A percentile compares a stretch with the other conserved stretches of the same genome.
Evolutionary conservation across 2,329 filamentous ascomycete genomes (phyloP).

Genomic region (Paradendryphiella salina): DNA sequence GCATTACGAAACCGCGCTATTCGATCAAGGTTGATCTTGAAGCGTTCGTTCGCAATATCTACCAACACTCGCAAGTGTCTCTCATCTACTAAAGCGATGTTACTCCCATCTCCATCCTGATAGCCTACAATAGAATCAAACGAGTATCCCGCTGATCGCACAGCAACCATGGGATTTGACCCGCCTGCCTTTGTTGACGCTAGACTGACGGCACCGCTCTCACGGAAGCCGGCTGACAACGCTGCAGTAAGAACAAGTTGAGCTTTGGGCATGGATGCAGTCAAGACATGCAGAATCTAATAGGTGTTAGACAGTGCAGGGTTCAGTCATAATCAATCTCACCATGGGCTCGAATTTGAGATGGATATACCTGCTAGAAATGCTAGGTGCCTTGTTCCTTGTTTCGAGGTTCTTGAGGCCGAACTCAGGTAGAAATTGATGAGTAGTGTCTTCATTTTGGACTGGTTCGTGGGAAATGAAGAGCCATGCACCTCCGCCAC

Average conservation of each 20-base stretch:
- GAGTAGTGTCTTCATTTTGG: constrained; percentile 16
- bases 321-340: constrained; percentile 41
- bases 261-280: constrained; percentile 73
- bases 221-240: constrained; percentile 81
- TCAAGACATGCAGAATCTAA: constrained; percentile 86
- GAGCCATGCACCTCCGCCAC: constrained; percentile 76
- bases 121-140: constrained; percentile 80
- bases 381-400: constrained; percentile 6
- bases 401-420: constrained; percentile 43
- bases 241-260: constrained; percentile 76
- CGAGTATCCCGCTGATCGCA: constrained; percentile 79
- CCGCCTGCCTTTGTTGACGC: constrained; percentile 44
- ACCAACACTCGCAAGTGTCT: constrained; percentile 70
- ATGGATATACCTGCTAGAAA: constrained; percentile 62
- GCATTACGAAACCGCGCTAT: constrained; percentile 66
- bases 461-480: constrained; percentile 84
- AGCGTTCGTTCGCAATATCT: constrained; percentile 72
- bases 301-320: constrained; percentile 24
- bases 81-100: constrained; percentile 61
- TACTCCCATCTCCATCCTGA: constrained; percentile 43
- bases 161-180: constrained; percentile 74
- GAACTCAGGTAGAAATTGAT: constrained; percentile 36
- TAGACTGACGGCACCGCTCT: constrained; percentile 80
- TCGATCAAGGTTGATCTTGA: constrained; percentile 68
- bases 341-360: constrained; percentile 97